Evolutionary conservation across 257 asterid species (phyloP), one percentile per base, ranked within the genome.

Genomic region (Penstemon davidsonii): DNA sequence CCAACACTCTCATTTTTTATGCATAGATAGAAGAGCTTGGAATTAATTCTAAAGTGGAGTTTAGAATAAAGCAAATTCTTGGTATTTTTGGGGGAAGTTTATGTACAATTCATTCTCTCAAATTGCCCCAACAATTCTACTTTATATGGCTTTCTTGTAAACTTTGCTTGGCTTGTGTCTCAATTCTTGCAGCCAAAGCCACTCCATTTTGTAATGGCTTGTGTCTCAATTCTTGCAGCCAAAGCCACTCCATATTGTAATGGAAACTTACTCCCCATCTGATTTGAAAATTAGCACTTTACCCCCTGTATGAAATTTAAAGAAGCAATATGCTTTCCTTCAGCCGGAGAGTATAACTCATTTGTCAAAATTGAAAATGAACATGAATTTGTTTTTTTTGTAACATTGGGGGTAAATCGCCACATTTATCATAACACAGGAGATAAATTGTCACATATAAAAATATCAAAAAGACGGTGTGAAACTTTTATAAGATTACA

Each of bases 81-180:
- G 78, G 79, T 59, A 56, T 74, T 80, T 61, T 65, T 56, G 43
- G 62, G 56, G 57, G 64, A 52, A 12, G 43, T 36, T 64, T 36
- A 6, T 44, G 19, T 25, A 41, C 18, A 12, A 67, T 63, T 71
- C 61, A 72, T 15, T 55, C 72, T 77, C 39, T 40, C 72, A 71
- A 80, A 77, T 73, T 73, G 50, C 47, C 73, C 85, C 81, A 80
- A 73, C 73, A 69, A 25, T 67, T 45, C 82, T 61, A 77, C 90
- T 87, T 85, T 85, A 82, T 83, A 78, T 71, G 60, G 81, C 86
- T 88, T 82, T 82, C 95, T 79, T 85, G 78, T 70, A 69, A 68
- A 61, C 86, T 83, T 84, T 83, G 75, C 76, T 60, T 75, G 75
- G 75, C 84, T 70, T 63, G 76, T 69, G 45, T 62, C 76, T 76